Percentiles rank a stretch among this genome's conserved stretches.
Conservation (phyloP, 164 flowering plant genomes). For the Chloranthus sessilifolius region DNA sequence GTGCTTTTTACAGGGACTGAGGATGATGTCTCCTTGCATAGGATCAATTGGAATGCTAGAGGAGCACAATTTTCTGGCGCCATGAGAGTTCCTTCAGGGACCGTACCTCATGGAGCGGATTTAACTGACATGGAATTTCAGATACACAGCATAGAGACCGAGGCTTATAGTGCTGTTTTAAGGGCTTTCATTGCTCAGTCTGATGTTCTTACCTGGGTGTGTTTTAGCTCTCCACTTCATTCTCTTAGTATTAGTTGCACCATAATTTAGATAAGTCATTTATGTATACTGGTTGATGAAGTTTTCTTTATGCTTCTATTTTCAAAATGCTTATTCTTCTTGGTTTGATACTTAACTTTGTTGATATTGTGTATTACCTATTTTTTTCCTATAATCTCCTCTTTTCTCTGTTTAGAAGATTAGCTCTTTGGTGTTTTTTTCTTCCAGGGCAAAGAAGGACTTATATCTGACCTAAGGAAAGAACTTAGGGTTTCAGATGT, state of each 20-base stretch:
- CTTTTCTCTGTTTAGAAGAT: too few relatives aligned
- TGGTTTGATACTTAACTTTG: too few relatives aligned
- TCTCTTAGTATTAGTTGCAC: too few relatives aligned
- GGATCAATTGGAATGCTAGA: slow-evolving; percentile 3
- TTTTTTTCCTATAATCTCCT: too few relatives aligned
- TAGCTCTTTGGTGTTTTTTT: too few relatives aligned
- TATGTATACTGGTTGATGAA: too few relatives aligned
- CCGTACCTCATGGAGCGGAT: slow-evolving; percentile 12
- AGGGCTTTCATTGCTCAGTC: slow-evolving; percentile 43
- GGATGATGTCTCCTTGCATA: slow-evolving; percentile 7
- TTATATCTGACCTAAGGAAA: slow-evolving; percentile 29
- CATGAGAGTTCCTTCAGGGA: slow-evolving; percentile 1
- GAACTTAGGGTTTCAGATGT: slow-evolving; percentile 36
- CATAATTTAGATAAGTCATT: too few relatives aligned
- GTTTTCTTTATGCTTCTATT: too few relatives aligned
- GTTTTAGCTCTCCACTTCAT: slow-evolving; percentile 1
- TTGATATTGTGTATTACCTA: too few relatives aligned
- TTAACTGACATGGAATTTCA: slow-evolving; percentile 19
- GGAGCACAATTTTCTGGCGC: slow-evolving; percentile 3
- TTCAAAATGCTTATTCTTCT: too few relatives aligned
- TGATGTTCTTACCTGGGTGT: slow-evolving; percentile 34
- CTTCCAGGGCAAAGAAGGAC: slow-evolving; percentile 30
- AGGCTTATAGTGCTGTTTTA: slow-evolving; percentile 32
- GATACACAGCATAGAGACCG: slow-evolving; percentile 27
- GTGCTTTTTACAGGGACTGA: slow-evolving; percentile 16